Percentiles rank a stretch among this genome's conserved stretches.
Conservation (phyloP, 2,329 filamentous ascomycete species). For the Zasmidium citrigriseum region DNA sequence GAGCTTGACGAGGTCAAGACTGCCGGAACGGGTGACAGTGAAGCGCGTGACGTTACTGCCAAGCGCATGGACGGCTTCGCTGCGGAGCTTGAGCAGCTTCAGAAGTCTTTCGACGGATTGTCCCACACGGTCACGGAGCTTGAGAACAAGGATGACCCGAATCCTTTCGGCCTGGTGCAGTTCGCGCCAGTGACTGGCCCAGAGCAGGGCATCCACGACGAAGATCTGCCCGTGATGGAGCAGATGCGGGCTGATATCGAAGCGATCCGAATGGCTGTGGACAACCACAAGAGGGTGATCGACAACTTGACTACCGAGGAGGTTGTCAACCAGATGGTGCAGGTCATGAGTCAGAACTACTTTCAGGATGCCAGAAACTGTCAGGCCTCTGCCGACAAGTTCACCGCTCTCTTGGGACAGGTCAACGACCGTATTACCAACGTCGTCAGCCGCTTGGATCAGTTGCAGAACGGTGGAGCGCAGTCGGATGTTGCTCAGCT, state of each 20-base stretch:
- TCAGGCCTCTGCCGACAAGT: background rate
- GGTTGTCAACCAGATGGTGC: conserved; percentile 3
- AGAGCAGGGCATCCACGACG: background rate
- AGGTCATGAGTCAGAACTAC: conserved; percentile 3
- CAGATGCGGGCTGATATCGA: background rate
- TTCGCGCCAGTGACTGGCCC: background rate
- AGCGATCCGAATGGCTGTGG: background rate
- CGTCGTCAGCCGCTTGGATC: background rate
- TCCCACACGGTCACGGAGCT: background rate
- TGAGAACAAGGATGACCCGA: background rate
- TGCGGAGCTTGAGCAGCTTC: background rate
- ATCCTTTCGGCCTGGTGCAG: background rate
- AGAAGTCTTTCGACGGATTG: background rate
- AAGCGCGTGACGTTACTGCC: no score
- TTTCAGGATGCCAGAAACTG: conserved; percentile 3
- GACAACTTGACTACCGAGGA: conserved; percentile 13
- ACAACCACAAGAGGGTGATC: background rate
- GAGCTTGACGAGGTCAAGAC: background rate
- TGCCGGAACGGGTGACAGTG: background rate
- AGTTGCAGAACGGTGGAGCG: background rate
- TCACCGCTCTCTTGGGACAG: background rate
- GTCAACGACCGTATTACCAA: background rate
- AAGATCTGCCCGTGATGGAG: background rate
- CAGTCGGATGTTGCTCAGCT: background rate
- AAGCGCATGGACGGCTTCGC: no score